Conservation (phyloP, 306 rosid species). For the Cucurbita moschata region DNA sequence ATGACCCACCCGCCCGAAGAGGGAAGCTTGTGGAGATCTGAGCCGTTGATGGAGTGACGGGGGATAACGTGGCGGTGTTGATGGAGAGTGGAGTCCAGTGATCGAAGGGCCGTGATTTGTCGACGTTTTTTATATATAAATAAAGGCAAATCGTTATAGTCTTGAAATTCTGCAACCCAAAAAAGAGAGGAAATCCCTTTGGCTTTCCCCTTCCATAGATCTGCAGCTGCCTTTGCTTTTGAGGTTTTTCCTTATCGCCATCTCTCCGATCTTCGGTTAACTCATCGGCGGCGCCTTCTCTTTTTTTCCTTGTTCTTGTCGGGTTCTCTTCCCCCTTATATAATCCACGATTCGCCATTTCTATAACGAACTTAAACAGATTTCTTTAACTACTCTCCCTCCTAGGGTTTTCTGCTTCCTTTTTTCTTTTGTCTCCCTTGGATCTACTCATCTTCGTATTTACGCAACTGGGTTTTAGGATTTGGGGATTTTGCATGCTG, state of each 20-base stretch:
- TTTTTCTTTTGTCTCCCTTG: background rate
- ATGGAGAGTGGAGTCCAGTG: background rate
- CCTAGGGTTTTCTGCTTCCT: slow-evolving; percentile 1
- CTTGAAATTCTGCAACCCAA: background rate
- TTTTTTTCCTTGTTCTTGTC: background rate
- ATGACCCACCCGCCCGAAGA: background rate
- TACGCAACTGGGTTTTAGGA: background rate
- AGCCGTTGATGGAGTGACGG: background rate
- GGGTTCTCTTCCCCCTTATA: background rate
- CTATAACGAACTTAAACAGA: background rate
- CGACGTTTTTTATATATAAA: background rate
- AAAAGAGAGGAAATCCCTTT: background rate
- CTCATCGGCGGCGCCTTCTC: background rate
- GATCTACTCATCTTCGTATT: slow-evolving; percentile 22
- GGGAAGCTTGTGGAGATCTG: background rate
- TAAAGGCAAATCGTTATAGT: background rate
- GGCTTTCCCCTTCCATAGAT: slow-evolving; percentile 1
- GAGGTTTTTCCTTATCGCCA: background rate
- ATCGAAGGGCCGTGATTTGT: background rate
- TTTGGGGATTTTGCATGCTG: slow-evolving; percentile 21
- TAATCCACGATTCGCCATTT: background rate
- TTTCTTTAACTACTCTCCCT: background rate
- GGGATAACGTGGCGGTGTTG: background rate
- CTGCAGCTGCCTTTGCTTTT: background rate
- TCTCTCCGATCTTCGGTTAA: background rate